Base-by-base conservation (phyloP, 192 early-diverging fungal species). In the Umbelopsis ramanniana region DNA sequence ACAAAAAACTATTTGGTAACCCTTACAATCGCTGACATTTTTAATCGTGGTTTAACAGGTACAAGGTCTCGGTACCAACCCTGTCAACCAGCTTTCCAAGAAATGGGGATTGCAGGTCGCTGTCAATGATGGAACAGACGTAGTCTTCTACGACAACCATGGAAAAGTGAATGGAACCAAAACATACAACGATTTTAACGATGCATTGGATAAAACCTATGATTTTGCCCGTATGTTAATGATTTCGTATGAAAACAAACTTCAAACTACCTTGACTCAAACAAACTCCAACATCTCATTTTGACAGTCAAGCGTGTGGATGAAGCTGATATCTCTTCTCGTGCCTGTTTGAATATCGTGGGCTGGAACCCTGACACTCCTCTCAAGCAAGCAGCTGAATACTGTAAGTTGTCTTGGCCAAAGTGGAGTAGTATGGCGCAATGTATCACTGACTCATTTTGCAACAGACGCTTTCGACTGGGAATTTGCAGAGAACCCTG, bases 11-110 rank as follows among this genome's bases (percentile, higher is more conserved):
- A 6, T 43, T 43, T n/a, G n/a, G 38, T 40, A 40, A 40, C 40
- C 8, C 6, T 43, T 43, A 11, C 40, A 2, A 40, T 43, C 45
- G 15, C 17, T 26, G 7, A 46, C 17, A 10, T 15, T 17, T 14
- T 8, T 68, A 1, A 15, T 47, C 1, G 26, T 46, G 19, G 1
- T 22, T 48, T 48, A 23, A 21, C 19, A 69, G 47, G 72, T 82
- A 6, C 78, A 80, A 69, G 81, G 74, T 11, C 37, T 79, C 2
- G 79, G 78, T 21, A 69, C 47, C 6, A 82, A 82, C 23, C 81
- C 78, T 22, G 40, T 82, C 29, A 68, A 76, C 29, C 48, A 70
- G 21, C 50, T 82, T 19, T 45, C 70, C 6, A 2, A 73, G 14
- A 79, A 82, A 46, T 76, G 73, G 19, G 76, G 72, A 9, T 45